Base-by-base conservation (phyloP, 352 stramenopile genomes). In the Pythium dissotocum region DNA sequence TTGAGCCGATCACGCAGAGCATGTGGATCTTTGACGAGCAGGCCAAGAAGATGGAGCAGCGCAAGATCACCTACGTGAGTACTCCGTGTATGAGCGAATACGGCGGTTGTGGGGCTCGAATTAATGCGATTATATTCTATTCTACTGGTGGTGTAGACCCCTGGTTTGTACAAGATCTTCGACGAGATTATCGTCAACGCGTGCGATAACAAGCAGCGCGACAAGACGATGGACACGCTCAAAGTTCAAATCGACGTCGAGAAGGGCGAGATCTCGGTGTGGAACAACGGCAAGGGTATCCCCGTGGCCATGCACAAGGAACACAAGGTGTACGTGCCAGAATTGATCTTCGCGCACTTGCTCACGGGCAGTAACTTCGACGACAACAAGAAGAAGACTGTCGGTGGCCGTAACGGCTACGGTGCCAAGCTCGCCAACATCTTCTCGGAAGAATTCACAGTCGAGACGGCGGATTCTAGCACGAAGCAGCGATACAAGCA, bases 381-480 rank as follows among this genome's bases (percentile, higher is more conserved):
- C 63, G 97, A 99, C 66, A 94, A 96, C 44, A 93, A 98, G 78
- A 97, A 99, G 73, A 98, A 97, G 73, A 96, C 88, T 0, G 93
- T 84, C 35, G 98, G 97, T 67, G 98, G 98, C 58, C 77, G 97
- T 32, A 98, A 99, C 73, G 98, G 98, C 18, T 99, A 99, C 68
- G 98, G 98, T 42, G 98, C 98, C 1, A 99, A 99, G 77, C 84
- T 99, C 4, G 97, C 98, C 4, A 99, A 99, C 75, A 99, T 99
- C 72, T 99, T 99, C 77, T 99, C 95, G 16, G 99, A 83, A 12
- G 78, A 99, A 71, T 99, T 99, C 73, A 82, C 96, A 35, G 96
- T 99, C 5, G 98, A 99, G 72, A 99, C 98, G 18, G 85, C 96
- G 0, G 98, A 99, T 69, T 79, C 87, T 1, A 90, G 88, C 30